Evolutionary conservation across 345 rosid species (phyloP), one percentile per base, ranked within the genome.

Genomic region (Erucastrum elatum): DNA sequence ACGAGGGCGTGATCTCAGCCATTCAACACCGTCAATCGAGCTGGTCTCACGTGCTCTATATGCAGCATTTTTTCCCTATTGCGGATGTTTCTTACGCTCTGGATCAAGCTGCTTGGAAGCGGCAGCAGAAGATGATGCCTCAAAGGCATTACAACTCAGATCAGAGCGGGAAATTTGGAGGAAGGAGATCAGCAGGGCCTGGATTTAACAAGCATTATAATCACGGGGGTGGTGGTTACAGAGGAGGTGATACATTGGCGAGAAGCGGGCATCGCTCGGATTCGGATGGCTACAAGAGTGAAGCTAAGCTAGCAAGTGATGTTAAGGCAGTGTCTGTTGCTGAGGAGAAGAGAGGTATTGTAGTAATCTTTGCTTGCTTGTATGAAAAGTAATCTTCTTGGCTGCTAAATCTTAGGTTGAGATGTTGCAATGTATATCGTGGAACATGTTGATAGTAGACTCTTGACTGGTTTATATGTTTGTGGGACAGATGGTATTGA

Each of bases 1-100:
- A 95, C 66, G 96, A 89, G 5, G 11, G 68, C 0, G 96, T 85
- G 61, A 56, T 88, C 21, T 84, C 83, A 59, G 69, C 76, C 75
- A 87, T 95, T 72, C 87, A 89, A 70, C 93, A 90, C 75, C 87
- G 99, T 88, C 88, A 97, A 79, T 74, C 84, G 75, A 83, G 80
- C 80, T 95, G 99, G 99, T 86, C 77, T 70, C 84, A 88, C 0
- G 93, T 90, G 82, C 87, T 91, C 15, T 84, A 84, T 87, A 83
- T 95, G 94, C 97, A 93, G 86, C 99, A 89, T 64, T 91, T 85
- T 74, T 89, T 76, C 66, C 80, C 99, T 0, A 80, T 89, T 6
- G 79, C 82, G 0, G 98, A 93, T 64, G 88, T 95, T 44, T 46
- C 78, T 16, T 64, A 84, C 27, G 80, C 88, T 13, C 82, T 95